These are phyloP conservation scores for Annulohypoxylon bovei DNA, from an alignment of 495 filamentous ascomycete species.

Conservation along the genomic window DNA sequence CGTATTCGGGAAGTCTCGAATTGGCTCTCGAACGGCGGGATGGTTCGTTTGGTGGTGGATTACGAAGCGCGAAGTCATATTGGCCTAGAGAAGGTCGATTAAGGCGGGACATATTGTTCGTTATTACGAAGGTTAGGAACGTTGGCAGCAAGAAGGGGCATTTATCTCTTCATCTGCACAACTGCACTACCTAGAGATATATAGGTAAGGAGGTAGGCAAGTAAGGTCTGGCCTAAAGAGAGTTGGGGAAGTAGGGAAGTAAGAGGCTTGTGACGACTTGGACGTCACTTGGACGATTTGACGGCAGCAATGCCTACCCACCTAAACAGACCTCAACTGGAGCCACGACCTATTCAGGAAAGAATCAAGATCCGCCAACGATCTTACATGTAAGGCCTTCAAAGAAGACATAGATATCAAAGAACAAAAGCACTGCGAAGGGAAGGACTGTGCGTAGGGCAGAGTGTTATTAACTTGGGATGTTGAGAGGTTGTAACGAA, in stretches of 20 bases:
- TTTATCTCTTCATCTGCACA: conserved; percentile 30
- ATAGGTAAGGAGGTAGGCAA: conserved; percentile 13
- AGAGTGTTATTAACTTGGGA: background rate
- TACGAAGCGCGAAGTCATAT: conserved; percentile 43
- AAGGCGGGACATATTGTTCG: conserved; percentile 39
- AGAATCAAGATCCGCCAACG: conserved; percentile 10
- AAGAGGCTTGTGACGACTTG: conserved; percentile 11
- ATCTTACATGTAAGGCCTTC: conserved; percentile 1
- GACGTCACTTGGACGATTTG: conserved; percentile 4
- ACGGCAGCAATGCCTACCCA: conserved; percentile 15
- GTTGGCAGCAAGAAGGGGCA: conserved; percentile 17
- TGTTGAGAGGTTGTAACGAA: background rate
- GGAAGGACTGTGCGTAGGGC: background rate
- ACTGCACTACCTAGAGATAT: conserved; percentile 5
- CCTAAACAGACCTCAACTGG: conserved; percentile 11
- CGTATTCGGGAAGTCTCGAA: conserved; percentile 35
- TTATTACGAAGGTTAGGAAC: conserved; percentile 12
- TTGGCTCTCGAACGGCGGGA: conserved; percentile 40
- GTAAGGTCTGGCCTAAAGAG: background rate
- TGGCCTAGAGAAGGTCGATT: conserved; percentile 43
- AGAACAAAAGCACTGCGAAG: conserved; percentile 7
- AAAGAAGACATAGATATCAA: conserved; percentile 16
- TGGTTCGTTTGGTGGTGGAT: conserved; percentile 30
- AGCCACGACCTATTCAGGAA: conserved; percentile 5
- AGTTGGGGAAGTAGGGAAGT: conserved; percentile 26